phyloP scores from a whole-genome alignment of 2,329 filamentous ascomycete genomes.

The Fusarium sp. region DNA sequence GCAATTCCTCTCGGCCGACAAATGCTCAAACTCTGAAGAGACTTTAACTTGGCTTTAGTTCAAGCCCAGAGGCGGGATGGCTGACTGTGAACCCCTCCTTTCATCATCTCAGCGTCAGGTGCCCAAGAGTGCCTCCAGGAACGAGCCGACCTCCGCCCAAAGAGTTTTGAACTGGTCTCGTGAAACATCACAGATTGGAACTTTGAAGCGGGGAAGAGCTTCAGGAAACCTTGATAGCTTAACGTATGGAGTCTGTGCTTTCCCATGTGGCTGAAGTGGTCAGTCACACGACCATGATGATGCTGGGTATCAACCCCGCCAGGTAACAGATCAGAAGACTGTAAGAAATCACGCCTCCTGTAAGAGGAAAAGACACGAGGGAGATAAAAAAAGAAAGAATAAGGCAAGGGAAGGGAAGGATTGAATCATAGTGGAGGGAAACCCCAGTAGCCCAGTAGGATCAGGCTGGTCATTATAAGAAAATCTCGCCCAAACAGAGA shows the following conservation, averaged over 20 bases:
- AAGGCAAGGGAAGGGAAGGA: background rate
- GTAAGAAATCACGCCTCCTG: slow-evolving; percentile 6
- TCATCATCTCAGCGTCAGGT: slow-evolving; percentile 36
- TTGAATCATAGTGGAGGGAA: slow-evolving; percentile 6
- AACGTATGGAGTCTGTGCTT: slow-evolving; percentile 1
- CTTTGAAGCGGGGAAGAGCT: slow-evolving; percentile 26
- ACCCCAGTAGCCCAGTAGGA: background rate
- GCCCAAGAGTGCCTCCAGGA: slow-evolving; percentile 25
- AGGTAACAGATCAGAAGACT: slow-evolving; percentile 41
- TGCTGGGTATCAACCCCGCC: slow-evolving; percentile 32
- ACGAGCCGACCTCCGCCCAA: slow-evolving; percentile 20
- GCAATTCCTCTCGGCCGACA: slow-evolving; percentile 40
- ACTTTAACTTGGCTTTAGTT: background rate
- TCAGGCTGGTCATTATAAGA: background rate
- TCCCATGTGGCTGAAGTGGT: slow-evolving; percentile 31
- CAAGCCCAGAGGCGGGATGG: slow-evolving; percentile 18
- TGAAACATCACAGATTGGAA: slow-evolving; percentile 2
- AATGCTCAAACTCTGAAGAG: background rate
- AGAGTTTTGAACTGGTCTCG: slow-evolving; percentile 15
- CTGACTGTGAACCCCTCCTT: slow-evolving; percentile 27
- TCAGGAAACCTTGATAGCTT: slow-evolving; percentile 1
- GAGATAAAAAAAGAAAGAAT: slow-evolving; percentile 12
- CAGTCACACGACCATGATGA: slow-evolving; percentile 42
- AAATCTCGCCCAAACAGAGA: background rate
- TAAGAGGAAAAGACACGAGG: slow-evolving; percentile 24